Conservation (phyloP, 441 rosid species). For the Syzygium malaccense region DNA sequence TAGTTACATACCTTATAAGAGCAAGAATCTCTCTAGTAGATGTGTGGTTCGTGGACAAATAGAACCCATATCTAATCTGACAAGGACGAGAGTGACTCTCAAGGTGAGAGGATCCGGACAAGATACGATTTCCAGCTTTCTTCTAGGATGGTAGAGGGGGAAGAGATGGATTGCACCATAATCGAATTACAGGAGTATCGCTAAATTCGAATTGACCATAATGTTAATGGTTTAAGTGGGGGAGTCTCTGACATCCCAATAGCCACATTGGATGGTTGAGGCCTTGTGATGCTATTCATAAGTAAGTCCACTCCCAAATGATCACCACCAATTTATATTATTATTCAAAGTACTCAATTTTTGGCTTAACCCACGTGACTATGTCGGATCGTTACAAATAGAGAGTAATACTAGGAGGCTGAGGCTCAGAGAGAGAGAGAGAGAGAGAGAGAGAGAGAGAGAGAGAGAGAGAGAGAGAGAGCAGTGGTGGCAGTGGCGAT, state of each 20-base stretch:
- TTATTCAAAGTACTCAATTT: not conserved
- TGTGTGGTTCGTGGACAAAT: not conserved
- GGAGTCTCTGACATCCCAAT: not conserved
- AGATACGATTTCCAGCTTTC: not conserved
- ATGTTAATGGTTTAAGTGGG: not conserved
- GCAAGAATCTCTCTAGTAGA: not conserved
- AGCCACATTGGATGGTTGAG: not conserved
- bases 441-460: not conserved
- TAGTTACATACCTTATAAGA: not conserved
- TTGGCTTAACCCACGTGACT: not conserved
- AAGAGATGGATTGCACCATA: not conserved
- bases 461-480: not conserved
- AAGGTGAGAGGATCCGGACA: not conserved
- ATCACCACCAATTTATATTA: not conserved
- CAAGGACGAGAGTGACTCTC: too few species aligned
- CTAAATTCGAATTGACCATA: not conserved
- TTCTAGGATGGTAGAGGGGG: not conserved
- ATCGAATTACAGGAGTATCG: not conserved
- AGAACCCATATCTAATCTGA: not conserved
- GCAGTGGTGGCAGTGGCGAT: slow-evolving; percentile 20
- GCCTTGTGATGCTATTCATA: not conserved
- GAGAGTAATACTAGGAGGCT: not conserved
- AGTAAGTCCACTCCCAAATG: not conserved
- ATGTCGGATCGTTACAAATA: not conserved
- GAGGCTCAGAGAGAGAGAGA: not conserved